Conservation (phyloP, 2,329 filamentous ascomycete species). For the Fusarium pininemorale region DNA sequence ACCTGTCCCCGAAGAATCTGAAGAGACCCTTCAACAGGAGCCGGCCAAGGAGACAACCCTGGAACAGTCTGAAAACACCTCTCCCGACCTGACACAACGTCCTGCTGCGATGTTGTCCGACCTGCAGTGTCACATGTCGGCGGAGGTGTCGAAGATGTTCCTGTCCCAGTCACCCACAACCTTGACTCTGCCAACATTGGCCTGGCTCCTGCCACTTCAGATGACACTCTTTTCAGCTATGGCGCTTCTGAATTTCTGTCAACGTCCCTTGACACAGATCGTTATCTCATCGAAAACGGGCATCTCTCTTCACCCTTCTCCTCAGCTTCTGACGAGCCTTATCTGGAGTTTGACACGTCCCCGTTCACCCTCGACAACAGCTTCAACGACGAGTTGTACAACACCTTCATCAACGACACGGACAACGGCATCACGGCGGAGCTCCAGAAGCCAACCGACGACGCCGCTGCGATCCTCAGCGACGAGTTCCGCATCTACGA, state of each 20-base stretch:
- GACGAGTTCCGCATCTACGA: conserved; percentile 63
- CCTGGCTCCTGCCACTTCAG: conserved; percentile 63
- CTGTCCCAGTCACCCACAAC: conserved; percentile 50
- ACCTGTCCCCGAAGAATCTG: conserved; percentile 58
- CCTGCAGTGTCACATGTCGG: conserved; percentile 99
- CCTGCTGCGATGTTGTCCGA: conserved; percentile 99
- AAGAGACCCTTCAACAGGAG: conserved; percentile 45
- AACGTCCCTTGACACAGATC: conserved; percentile 76
- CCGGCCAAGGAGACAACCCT: conserved; percentile 33
- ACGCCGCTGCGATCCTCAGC: conserved; percentile 63
- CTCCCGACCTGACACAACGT: conserved; percentile 99
- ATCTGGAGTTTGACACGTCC: conserved; percentile 70
- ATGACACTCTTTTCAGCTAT: conserved; percentile 73
- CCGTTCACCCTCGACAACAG: conserved; percentile 58
- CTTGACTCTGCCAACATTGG: conserved; percentile 50
- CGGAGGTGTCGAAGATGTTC: conserved; percentile 63
- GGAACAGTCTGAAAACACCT: conserved; percentile 51
- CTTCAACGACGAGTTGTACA: conserved; percentile 60
- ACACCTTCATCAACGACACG: conserved; percentile 66
- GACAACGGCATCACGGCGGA: conserved; percentile 56
- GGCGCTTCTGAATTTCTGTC: conserved; percentile 74
- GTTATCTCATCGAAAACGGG: conserved; percentile 79
- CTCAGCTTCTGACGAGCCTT: conserved; percentile 72
- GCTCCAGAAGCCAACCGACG: conserved; percentile 59
- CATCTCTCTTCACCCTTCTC: conserved; percentile 78